Evolutionary conservation across 1,284 basidiomycete species (phyloP), one percentile per base, ranked within the genome.

Genomic region (Ceratobasidium sp.): DNA sequence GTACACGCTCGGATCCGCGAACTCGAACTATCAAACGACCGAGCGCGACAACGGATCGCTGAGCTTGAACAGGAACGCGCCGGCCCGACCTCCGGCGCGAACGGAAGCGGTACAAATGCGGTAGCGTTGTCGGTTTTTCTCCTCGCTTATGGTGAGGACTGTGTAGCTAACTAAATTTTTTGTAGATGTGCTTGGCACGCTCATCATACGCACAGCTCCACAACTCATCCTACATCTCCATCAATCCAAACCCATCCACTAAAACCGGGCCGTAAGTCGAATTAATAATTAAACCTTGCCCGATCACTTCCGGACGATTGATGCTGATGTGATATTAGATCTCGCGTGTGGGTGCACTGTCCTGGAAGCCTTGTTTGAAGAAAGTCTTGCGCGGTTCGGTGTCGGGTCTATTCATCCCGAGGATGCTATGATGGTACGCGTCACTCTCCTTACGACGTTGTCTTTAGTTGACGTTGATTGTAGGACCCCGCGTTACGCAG

Each of bases 171-270:
- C 12, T 26, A 10, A 38, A 13, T 26, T 38, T 61, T 7, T 9
- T n/a, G 17, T 20, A 64, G 61, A 42, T 64, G 61, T n/a, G 61
- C 61, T 17, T 64, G 61, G 61, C 61, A 64, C 40, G 61, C 61
- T 64, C 38, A 64, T 40, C 38, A 44, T n/a, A 20, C 13, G 20
- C 61, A n/a, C n/a, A n/a, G n/a, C n/a, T n/a, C n/a, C n/a, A n/a
- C n/a, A n/a, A n/a, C n/a, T n/a, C n/a, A n/a, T n/a, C n/a, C n/a
- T n/a, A n/a, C n/a, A n/a, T n/a, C n/a, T n/a, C n/a, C n/a, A 64
- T 64, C 61, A 38, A 15, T 4, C 48, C 61, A 38, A 64, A 44
- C 61, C 23, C 40, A 62, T 20, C 20, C 61, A 20, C 40, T 20
- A 40, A 13, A 64, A 64, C 40, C 61, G 15, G 61, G 61, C 3